phyloP scores from a whole-genome alignment of 2,329 filamentous ascomycete species.

The Aspergillus pseudonomiae region DNA sequence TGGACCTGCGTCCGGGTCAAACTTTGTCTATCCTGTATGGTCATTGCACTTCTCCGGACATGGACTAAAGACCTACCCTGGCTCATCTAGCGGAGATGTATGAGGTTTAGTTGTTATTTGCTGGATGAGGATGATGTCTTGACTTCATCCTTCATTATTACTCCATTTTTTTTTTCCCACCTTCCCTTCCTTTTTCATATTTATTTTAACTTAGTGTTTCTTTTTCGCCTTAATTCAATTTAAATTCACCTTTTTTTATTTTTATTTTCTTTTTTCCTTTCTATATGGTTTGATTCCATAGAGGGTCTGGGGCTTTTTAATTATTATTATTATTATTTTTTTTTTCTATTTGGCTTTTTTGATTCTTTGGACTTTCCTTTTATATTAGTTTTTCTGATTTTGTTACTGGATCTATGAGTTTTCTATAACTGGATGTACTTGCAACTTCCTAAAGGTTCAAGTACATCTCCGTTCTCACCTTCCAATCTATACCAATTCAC shows the following conservation, averaged over 20 bases:
- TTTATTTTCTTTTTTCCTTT: constrained; percentile 39
- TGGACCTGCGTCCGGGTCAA: constrained; percentile 45
- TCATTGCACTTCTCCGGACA: constrained; percentile 34
- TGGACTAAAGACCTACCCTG: constrained; percentile 32
- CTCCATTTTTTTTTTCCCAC: constrained; percentile 6
- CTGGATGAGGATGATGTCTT: constrained; percentile 39
- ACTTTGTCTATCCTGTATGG: constrained; percentile 37
- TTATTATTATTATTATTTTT: neutral
- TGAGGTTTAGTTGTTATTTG: constrained; percentile 27
- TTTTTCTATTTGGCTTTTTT: constrained; percentile 8
- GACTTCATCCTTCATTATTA: constrained; percentile 35
- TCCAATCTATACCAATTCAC: constrained; percentile 20
- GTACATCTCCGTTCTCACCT: constrained; percentile 19
- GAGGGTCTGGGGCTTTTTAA: constrained; percentile 13
- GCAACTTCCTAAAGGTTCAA: constrained; percentile 18
- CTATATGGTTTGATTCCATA: constrained; percentile 13
- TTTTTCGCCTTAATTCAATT: constrained; percentile 11
- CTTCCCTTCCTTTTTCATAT: neutral
- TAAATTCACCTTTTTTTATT: constrained; percentile 20
- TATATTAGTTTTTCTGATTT: constrained; percentile 21
- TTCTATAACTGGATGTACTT: constrained; percentile 25
- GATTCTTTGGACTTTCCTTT: constrained; percentile 17
- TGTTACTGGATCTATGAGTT: constrained; percentile 20
- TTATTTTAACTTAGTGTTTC: constrained; percentile 18
- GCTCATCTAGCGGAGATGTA: constrained; percentile 29